A percentile compares a stretch with the other conserved stretches of the same genome.
Conservation (phyloP, 139 green algal genomes). For the Volvox reticuliferus region DNA sequence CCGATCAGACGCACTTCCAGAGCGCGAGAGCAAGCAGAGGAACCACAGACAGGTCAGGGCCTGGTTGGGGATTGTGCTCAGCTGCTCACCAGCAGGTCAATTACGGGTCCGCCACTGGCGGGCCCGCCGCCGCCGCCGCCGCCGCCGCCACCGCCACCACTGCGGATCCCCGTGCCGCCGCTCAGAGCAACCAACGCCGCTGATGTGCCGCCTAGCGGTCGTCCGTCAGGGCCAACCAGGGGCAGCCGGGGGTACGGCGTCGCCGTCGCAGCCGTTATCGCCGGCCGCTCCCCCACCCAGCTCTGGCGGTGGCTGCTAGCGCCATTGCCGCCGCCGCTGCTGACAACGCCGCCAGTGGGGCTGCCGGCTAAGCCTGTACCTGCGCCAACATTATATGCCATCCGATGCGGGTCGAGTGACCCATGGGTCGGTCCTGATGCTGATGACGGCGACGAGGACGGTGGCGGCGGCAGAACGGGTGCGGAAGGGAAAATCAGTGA, state of each 20-base stretch:
- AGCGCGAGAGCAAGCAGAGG: no score
- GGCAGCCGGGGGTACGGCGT: not conserved
- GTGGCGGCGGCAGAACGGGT: not conserved
- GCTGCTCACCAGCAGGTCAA: conserved; percentile 28
- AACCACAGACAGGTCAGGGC: no score
- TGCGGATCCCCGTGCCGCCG: not conserved
- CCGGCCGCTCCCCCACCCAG: not conserved
- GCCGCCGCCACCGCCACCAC: not conserved
- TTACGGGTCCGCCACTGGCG: not conserved
- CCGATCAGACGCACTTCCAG: no score
- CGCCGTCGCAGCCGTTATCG: not conserved
- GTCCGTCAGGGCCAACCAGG: conserved; percentile 13
- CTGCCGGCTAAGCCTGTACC: not conserved
- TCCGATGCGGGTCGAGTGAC: not conserved
- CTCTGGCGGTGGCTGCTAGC: not conserved
- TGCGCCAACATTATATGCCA: not conserved
- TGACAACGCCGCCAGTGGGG: not conserved
- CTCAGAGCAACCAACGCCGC: conserved; percentile 17
- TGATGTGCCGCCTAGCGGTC: conserved; percentile 30
- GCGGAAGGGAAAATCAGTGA: not conserved
- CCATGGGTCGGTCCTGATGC: not conserved
- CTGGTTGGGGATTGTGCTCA: no score
- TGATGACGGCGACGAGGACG: not conserved
- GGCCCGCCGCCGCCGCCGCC: no score
- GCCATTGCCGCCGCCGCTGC: not conserved